Percentiles rank a stretch among this genome's conserved stretches.
phyloP scores from a whole-genome alignment of 768 basidiomycete genomes.

The Tremella yokohamensis region DNA sequence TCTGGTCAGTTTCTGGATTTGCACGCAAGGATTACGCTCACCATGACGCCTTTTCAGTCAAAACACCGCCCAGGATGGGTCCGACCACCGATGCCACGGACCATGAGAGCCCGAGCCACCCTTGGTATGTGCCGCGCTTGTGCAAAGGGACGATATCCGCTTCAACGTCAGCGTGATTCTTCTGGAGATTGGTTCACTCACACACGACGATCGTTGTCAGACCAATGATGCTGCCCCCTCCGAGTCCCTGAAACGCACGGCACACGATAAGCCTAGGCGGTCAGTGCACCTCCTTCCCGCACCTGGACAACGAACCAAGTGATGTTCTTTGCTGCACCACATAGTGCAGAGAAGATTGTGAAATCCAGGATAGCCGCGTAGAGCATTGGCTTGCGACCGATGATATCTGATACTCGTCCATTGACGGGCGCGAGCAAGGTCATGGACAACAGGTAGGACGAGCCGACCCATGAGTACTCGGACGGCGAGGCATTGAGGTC shows the following conservation, averaged over 20 bases:
- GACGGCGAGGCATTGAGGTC: slow-evolving; percentile 40
- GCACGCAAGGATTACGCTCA: slow-evolving; percentile 10
- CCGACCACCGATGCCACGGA: slow-evolving; percentile 70
- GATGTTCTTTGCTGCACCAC: slow-evolving; percentile 41
- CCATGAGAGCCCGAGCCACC: slow-evolving; percentile 62
- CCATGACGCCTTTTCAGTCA: slow-evolving; percentile 28
- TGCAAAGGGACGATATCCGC: slow-evolving; percentile 73
- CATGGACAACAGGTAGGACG: slow-evolving; percentile 33
- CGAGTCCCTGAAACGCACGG: slow-evolving; percentile 43
- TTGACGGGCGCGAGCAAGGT: slow-evolving; percentile 32
- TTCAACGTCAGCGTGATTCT: not conserved
- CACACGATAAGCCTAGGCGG: slow-evolving; percentile 30
- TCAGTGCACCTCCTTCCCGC: not conserved
- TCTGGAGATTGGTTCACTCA: slow-evolving; percentile 10
- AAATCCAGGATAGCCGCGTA: slow-evolving; percentile 42
- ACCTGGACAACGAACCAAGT: slow-evolving; percentile 17
- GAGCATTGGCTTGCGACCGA: slow-evolving; percentile 44
- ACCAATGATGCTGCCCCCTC: slow-evolving; percentile 45
- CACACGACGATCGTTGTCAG: slow-evolving; percentile 35
- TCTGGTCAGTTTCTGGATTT: not conserved
- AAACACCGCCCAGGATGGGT: slow-evolving; percentile 70
- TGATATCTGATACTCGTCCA: slow-evolving; percentile 43
- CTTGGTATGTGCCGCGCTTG: slow-evolving; percentile 75
- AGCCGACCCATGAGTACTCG: slow-evolving; percentile 46
- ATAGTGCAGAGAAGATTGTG: slow-evolving; percentile 38